phyloP scores from a whole-genome alignment of 2,329 filamentous ascomycete genomes.

The Ophiosphaerella herpotricha region DNA sequence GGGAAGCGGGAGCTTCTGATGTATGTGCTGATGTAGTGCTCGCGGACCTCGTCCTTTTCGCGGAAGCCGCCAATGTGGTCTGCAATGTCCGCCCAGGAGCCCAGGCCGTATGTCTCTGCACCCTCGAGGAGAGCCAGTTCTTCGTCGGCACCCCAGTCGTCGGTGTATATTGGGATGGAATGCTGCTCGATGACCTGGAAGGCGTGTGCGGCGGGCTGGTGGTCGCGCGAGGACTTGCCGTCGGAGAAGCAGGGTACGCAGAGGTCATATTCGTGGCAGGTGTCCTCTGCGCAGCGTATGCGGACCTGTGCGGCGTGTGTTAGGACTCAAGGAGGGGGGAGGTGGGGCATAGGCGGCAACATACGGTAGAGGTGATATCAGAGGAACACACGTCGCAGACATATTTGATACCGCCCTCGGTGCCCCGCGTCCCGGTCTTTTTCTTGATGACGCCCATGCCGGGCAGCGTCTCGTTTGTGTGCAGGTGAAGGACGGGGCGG shows the following conservation, averaged over 20 bases:
- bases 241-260: constrained; percentile 93
- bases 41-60: constrained; percentile 90
- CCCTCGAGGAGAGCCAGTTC: constrained; percentile 92
- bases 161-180: constrained; percentile 93
- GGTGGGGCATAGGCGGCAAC: constrained; percentile 40
- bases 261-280: constrained; percentile 92
- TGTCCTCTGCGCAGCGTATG: constrained; percentile 78
- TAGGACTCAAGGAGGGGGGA: neutral
- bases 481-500: constrained; percentile 12
- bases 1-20: constrained; percentile 84
- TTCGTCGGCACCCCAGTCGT: constrained; percentile 96
- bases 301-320: constrained; percentile 68
- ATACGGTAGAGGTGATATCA: constrained; percentile 94
- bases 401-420: constrained; percentile 80
- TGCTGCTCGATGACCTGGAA: constrained; percentile 98
- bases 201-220: constrained; percentile 83
- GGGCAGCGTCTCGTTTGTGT: neutral
- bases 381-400: constrained; percentile 96
- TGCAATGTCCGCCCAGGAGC: constrained; percentile 96
- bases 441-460: constrained; percentile 94
- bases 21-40: constrained; percentile 90
- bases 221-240: constrained; percentile 78
- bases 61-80: constrained; percentile 97
- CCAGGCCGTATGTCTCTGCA: constrained; percentile 92
- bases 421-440: constrained; percentile 84